Base-by-base conservation (phyloP, 2,329 filamentous ascomycete genomes). In the Elsinoe ampelina region DNA sequence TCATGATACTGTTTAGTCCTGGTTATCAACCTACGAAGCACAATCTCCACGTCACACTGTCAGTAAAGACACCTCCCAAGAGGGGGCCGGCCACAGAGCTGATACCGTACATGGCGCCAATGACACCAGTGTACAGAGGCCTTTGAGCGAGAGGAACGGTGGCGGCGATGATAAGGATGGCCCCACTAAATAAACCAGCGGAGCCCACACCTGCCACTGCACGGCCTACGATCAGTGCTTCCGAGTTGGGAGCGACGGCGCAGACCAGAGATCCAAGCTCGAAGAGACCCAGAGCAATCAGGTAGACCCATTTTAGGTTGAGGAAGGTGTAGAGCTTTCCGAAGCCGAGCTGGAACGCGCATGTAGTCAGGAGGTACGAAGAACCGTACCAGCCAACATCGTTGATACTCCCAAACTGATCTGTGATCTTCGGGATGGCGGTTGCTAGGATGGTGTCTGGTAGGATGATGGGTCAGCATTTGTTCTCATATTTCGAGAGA, bases 121-220 rank as follows among this genome's bases (percentile, higher is more conserved):
- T 72, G 10, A 78, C n/a, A 3, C 75, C 75, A 61, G 73, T 77
- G 62, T 78, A 80, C 0, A 72, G 70, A 1, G 77, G 76, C 45
- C 77, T 71, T 58, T 73, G 68, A 22, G 64, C 63, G 4, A 78
- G 68, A 10, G 75, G 73, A 1, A 78, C 75, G 10, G 70, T 73
- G 58, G 69, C 71, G 15, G 71, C 69, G 19, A 79, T 67, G 60
- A 78, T 79, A 41, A 75, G 65, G 50, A 76, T 74, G 26, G 75
- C 76, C 50, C 77, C 78, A 20, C 67, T 68, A 63, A 75, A 78
- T 59, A 80, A 72, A 19, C 77, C 78, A 39, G 76, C 77, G 15
- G 71, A 71, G 5, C 77, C 78, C 0, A 79, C 63, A 57, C 78
- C 78, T 32, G 77, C 72, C 50, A 80, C 66, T 0, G 75, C 76